Percentiles rank a stretch among this genome's conserved stretches.
phyloP scores from a whole-genome alignment of 768 basidiomycete species.

The Trichaptum fuscoviolaceum region DNA sequence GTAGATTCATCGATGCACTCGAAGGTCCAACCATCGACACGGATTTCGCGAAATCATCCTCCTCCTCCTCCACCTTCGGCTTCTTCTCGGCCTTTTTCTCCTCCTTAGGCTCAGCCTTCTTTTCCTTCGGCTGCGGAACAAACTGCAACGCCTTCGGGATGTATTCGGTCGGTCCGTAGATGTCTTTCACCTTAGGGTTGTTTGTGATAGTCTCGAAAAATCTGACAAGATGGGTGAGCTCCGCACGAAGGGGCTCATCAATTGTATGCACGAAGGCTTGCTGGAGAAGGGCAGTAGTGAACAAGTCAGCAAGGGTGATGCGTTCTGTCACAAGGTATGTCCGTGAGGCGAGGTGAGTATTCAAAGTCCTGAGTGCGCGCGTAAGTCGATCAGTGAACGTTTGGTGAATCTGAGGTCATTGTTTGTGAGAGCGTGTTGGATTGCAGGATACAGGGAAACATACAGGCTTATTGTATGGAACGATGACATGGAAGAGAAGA shows the following conservation, averaged over 20 bases:
- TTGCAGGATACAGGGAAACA: slow-evolving; percentile 22
- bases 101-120: slow-evolving; percentile 40
- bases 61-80: slow-evolving; percentile 48
- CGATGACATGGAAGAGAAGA: slow-evolving; percentile 42
- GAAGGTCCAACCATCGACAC: too few relatives aligned
- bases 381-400: slow-evolving; percentile 45
- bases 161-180: slow-evolving; percentile 58
- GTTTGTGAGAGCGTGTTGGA: not conserved
- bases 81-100: slow-evolving; percentile 56
- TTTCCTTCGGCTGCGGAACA: slow-evolving; percentile 73
- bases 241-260: slow-evolving; percentile 60
- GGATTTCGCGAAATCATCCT: too few relatives aligned
- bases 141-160: slow-evolving; percentile 68
- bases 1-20: too few relatives aligned
- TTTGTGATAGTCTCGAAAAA: slow-evolving; percentile 84
- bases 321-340: slow-evolving; percentile 95
- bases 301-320: slow-evolving; percentile 89
- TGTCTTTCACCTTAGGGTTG: slow-evolving; percentile 67
- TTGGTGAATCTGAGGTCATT: slow-evolving; percentile 50
- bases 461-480: slow-evolving; percentile 81
- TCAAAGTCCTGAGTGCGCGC: slow-evolving; percentile 61
- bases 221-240: slow-evolving; percentile 74
- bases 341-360: slow-evolving; percentile 65
- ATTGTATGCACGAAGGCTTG: slow-evolving; percentile 46
- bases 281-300: slow-evolving; percentile 54